Evolutionary conservation across 2,329 filamentous ascomycete species (phyloP), one percentile per base, ranked within the genome.

Genomic region (Aspergillus fischeri): DNA sequence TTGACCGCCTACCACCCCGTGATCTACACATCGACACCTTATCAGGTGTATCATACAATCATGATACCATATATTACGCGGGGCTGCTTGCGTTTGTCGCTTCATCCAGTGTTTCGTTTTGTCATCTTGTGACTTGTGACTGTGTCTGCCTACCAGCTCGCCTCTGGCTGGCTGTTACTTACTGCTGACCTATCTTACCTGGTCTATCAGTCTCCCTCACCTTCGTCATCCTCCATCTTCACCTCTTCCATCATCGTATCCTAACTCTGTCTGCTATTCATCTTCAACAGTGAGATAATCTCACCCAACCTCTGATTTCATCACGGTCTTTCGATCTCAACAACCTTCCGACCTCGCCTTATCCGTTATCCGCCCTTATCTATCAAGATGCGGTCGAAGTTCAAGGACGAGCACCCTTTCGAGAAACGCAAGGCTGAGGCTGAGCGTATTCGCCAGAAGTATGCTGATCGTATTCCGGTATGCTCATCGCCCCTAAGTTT

Each of bases 401-500:
- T 99, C 81, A 99, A 99, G 92, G 94, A 99, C 88, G 94, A 97
- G 86, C 94, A 97, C 79, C 92, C 91, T 70, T 97, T 97, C 77
- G 94, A 97, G 89, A 99, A 99, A 91, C 92, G 94, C 82, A 97
- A 97, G 91, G 94, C 94, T 66, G 94, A 99, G 82, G 94, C 94
- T 75, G 94, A 99, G 84, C 92, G 94, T 78, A 97, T 97, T 77
- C 92, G 94, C 67, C 92, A 97, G 83, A 99, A 99, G 81, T 99
- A 99, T 77, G 87, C 91, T 68, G 94, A 99, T 78, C 91, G 94
- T 71, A 99, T 99, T 80, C 94, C 94, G 52, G 94, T 97, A 86
- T 77, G 92, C 50, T 53, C 25, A 21, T 20, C 58, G 29, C 44
- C 63, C 32, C 57, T 41, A 53, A 8, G n/a, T 27, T 48, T 29